Evolutionary conservation across 2,329 filamentous ascomycete genomes (phyloP).

Genomic region (Pseudocercospora ulei): DNA sequence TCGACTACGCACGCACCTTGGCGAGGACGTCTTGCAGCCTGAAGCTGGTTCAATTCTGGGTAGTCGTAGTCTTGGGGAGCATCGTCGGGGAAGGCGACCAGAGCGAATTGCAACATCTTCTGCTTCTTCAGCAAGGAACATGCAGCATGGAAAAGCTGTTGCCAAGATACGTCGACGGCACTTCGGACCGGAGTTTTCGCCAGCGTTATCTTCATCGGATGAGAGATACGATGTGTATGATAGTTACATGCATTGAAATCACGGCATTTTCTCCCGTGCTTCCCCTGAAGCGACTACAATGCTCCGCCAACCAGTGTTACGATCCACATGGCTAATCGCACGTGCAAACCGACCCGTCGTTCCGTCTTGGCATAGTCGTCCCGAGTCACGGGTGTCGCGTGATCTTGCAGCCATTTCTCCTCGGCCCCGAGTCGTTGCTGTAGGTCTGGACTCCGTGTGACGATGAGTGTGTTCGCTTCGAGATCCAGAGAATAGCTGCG

Average conservation of each 20-base stretch:
- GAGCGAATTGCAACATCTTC: neutral
- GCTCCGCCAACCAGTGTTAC: slow-evolving; percentile 77
- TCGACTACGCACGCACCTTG: no score
- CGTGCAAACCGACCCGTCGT: slow-evolving; percentile 72
- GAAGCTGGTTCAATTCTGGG: no score
- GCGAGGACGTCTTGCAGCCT: no score
- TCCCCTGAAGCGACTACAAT: no score
- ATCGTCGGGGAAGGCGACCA: neutral
- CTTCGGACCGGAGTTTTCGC: neutral
- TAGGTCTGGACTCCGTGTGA: slow-evolving; percentile 65
- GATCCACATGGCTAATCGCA: slow-evolving; percentile 87
- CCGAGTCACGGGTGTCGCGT: slow-evolving; percentile 58
- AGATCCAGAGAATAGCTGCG: slow-evolving; percentile 85
- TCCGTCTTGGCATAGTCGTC: slow-evolving; percentile 75
- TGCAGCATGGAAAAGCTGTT: neutral
- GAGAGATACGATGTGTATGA: neutral
- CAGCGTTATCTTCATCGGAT: neutral
- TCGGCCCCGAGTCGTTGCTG: slow-evolving; percentile 68
- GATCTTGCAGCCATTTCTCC: slow-evolving; percentile 66
- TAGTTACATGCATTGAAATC: no score
- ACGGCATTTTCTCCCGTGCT: no score
- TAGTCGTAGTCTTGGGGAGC: neutral
- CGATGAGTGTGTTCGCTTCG: slow-evolving; percentile 76
- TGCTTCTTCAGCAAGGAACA: slow-evolving; percentile 1
- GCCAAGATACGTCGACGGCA: neutral